These are phyloP conservation scores for Paramecium caudatum DNA, from an alignment of 73 alveolate genomes.

Conservation along the genomic window DNA sequence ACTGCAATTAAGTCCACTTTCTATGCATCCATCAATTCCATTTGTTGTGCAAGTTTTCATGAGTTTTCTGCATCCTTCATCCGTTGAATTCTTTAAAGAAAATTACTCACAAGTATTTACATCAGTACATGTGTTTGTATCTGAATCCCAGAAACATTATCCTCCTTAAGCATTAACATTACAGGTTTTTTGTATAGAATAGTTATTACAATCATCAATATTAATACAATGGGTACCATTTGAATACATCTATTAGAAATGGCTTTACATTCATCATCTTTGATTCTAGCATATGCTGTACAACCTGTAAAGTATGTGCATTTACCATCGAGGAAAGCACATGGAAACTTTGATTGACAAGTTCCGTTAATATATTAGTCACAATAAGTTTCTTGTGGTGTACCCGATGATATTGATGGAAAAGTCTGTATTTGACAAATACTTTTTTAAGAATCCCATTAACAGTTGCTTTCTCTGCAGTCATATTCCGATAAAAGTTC, in stretches of 20 bases:
- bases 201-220: neutral
- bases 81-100: neutral
- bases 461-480: neutral
- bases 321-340: neutral
- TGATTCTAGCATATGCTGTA: neutral
- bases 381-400: too few relatives aligned
- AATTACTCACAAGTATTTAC: neutral
- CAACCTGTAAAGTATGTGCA: slow-evolving; percentile 3
- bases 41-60: neutral
- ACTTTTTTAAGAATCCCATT: neutral
- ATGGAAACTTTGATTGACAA: too few relatives aligned
- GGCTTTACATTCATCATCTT: neutral
- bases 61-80: neutral
- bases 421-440: too few relatives aligned
- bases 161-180: neutral
- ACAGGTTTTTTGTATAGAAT: neutral
- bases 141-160: slow-evolving; percentile 39
- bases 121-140: neutral
- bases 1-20: slow-evolving; percentile 18
- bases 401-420: too few relatives aligned
- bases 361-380: too few relatives aligned
- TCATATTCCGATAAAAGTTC: neutral
- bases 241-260: neutral
- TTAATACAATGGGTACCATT: slow-evolving; percentile 7
- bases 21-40: neutral